phyloP scores from a whole-genome alignment of 2,329 filamentous ascomycete genomes.

The Botrytis pseudocinerea region DNA sequence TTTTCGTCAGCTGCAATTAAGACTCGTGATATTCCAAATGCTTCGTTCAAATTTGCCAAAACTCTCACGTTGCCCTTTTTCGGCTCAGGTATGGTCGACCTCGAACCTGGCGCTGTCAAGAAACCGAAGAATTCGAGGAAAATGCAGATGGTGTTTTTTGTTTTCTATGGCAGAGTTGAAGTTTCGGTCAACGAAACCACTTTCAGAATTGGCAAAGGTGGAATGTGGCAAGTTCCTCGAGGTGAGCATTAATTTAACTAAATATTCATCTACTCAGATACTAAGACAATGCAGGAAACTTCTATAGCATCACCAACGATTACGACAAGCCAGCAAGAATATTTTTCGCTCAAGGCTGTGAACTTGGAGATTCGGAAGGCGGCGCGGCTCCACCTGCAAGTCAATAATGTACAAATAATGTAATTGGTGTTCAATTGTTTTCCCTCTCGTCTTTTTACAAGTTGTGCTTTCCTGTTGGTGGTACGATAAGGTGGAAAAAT shows the following conservation, averaged over 20 bases:
- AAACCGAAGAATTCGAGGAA: constrained; percentile 86
- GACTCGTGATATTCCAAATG: constrained; percentile 59
- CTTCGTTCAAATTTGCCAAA: constrained; percentile 85
- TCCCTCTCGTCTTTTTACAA: background rate
- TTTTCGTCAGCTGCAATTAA: constrained; percentile 52
- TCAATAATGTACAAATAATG: constrained; percentile 12
- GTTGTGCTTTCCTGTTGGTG: background rate
- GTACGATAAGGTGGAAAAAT: background rate
- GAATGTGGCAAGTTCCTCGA: constrained; percentile 92
- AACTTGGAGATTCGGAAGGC: constrained; percentile 37
- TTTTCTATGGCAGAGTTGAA: constrained; percentile 77
- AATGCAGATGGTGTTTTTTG: constrained; percentile 97
- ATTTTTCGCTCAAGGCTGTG: constrained; percentile 91
- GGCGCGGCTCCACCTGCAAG: constrained; percentile 9
- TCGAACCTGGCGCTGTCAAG: constrained; percentile 82
- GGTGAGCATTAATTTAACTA: constrained; percentile 58
- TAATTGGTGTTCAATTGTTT: background rate
- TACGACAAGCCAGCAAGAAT: constrained; percentile 70
- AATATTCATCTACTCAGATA: background rate
- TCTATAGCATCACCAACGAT: constrained; percentile 87
- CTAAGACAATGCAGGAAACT: constrained; percentile 67
- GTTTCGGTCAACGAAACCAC: constrained; percentile 73
- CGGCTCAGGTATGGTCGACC: constrained; percentile 84
- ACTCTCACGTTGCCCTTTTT: constrained; percentile 83
- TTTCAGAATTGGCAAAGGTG: constrained; percentile 84